Conservation (phyloP, 176 grass and related monocot species). For the Thinopyrum elongatum region DNA sequence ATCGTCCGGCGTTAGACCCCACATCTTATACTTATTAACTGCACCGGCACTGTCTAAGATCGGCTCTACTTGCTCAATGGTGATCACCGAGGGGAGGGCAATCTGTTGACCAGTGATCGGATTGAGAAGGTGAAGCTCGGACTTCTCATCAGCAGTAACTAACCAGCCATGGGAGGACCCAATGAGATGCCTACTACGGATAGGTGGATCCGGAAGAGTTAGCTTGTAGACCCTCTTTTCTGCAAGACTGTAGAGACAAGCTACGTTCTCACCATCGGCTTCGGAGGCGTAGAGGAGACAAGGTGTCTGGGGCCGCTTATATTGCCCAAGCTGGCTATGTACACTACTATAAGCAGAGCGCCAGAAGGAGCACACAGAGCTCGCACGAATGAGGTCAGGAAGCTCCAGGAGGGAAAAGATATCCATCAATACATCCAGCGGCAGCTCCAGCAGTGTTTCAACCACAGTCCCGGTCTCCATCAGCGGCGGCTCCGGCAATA, state of each 20-base stretch:
- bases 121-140: not conserved
- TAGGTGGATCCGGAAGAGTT: not conserved
- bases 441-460: not conserved
- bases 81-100: not conserved
- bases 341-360: not conserved
- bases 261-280: not conserved
- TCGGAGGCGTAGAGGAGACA: not conserved
- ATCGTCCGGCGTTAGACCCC: not conserved
- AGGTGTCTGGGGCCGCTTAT: not conserved
- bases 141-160: not conserved
- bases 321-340: not conserved
- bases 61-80: not conserved
- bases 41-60: not conserved
- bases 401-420: not conserved
- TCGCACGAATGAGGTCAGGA: not conserved
- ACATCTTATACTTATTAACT: not conserved
- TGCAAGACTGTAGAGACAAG: not conserved
- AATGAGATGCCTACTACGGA: not conserved
- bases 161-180: slow-evolving; percentile 2
- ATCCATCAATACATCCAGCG: not conserved
- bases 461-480: not conserved
- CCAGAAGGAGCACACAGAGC: not conserved
- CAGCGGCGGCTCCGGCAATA: not conserved
- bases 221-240: not conserved
- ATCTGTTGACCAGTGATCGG: not conserved